A percentile compares a stretch with the other conserved stretches of the same genome.
phyloP scores from a whole-genome alignment of 2,329 filamentous ascomycete genomes.

The Allantophomopsis cytisporea region DNA sequence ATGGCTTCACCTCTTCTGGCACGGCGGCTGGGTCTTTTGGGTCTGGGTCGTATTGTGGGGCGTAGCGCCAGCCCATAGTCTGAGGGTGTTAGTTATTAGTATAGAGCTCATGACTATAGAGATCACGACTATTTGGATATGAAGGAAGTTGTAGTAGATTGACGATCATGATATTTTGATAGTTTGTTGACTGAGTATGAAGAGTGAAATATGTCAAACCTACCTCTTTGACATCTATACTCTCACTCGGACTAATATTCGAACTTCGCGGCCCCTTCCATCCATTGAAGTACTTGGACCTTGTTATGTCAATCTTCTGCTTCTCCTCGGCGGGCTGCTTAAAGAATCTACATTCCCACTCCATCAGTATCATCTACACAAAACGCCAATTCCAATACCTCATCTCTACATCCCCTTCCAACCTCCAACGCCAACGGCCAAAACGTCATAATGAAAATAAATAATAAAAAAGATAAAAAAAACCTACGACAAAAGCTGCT shows the following conservation, averaged over 20 bases:
- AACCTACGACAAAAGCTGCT: conserved; percentile 13
- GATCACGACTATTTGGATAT: too few relatives aligned
- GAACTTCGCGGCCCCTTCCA: conserved; percentile 25
- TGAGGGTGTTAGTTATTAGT: conserved; percentile 1
- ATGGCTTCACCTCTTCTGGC: conserved; percentile 25
- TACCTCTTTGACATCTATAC: conserved; percentile 34
- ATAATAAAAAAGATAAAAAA: too few relatives aligned
- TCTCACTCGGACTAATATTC: conserved; percentile 34
- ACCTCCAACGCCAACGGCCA: too few relatives aligned
- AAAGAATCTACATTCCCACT: conserved; percentile 26
- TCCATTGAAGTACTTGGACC: conserved; percentile 31
- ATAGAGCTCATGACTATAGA: too few relatives aligned
- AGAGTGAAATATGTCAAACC: conserved; percentile 19
- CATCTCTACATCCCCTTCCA: too few relatives aligned
- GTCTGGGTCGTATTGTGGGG: conserved; percentile 35
- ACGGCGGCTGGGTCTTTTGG: conserved; percentile 24
- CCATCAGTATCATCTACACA: not conserved
- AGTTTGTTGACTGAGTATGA: too few relatives aligned
- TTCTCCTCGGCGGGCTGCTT: conserved; percentile 29
- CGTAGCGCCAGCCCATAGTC: conserved; percentile 30
- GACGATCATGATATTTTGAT: too few relatives aligned
- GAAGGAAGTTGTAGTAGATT: too few relatives aligned
- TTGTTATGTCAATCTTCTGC: conserved; percentile 17
- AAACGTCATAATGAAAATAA: too few relatives aligned
- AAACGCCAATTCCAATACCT: not conserved